Evolutionary conservation across 192 early-diverging fungal species (phyloP).

Genomic region (Allomyces arbusculus): DNA sequence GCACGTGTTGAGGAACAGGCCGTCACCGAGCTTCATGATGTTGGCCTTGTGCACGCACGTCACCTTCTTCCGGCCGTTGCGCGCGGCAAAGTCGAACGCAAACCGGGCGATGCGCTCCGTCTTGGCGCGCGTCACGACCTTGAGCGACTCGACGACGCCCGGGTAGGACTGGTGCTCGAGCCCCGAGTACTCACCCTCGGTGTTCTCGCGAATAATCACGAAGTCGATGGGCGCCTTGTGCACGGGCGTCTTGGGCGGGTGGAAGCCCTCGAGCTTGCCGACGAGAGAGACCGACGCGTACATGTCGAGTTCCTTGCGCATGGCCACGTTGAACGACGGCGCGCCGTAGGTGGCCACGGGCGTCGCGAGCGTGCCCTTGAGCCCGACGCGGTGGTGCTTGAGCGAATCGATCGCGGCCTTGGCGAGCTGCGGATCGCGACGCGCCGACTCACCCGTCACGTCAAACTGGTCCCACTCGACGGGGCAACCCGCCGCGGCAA

Average conservation of each 20-base stretch:
- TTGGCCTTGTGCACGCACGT: constrained; percentile 99
- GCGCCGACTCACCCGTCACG: constrained; percentile 71
- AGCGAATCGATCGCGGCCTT: constrained; percentile 81
- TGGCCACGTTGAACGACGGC: constrained; percentile 86
- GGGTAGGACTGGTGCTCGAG: constrained; percentile 95
- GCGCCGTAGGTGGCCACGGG: constrained; percentile 68
- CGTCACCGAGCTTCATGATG: constrained; percentile 99
- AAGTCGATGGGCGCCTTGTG: constrained; percentile 90
- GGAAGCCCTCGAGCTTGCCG: constrained; percentile 69
- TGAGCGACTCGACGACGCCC: constrained; percentile 95
- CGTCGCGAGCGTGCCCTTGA: constrained; percentile 87
- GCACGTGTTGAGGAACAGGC: constrained; percentile 91
- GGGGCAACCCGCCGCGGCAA: constrained; percentile 78
- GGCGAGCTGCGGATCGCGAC: constrained; percentile 54
- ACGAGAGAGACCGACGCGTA: constrained; percentile 86
- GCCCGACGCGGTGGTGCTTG: constrained; percentile 83
- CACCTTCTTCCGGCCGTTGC: constrained; percentile 94
- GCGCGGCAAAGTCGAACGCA: constrained; percentile 96
- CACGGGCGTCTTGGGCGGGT: constrained; percentile 18
- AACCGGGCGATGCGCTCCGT: constrained; percentile 97
- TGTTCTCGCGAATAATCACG: constrained; percentile 99
- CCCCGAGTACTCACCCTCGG: constrained; percentile 98
- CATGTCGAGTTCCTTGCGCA: constrained; percentile 96
- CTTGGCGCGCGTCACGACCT: constrained; percentile 90
- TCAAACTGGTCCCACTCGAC: constrained; percentile 96